phyloP scores from a whole-genome alignment of 192 early-diverging fungal genomes.

The Thamnidium elegans region DNA sequence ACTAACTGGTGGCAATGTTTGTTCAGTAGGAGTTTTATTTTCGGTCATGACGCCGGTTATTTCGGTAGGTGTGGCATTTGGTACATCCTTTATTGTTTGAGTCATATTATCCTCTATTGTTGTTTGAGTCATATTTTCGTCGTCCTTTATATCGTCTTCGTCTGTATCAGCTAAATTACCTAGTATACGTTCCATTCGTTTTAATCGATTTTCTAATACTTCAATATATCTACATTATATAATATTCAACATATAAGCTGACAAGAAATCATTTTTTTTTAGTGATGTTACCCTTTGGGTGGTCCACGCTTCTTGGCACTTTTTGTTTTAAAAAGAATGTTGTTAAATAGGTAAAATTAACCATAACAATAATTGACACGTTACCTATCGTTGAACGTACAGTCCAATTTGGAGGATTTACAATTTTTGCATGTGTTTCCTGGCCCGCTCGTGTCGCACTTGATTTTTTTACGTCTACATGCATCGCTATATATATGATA shows the following conservation, averaged over 20 bases:
- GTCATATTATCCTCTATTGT: no score
- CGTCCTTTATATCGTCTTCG: background rate
- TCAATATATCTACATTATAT: slow-evolving; percentile 30
- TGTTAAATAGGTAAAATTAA: slow-evolving; percentile 18
- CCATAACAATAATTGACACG: slow-evolving; percentile 13
- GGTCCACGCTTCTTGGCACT: slow-evolving; percentile 40
- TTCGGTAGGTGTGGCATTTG: background rate
- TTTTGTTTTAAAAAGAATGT: background rate
- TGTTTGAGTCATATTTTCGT: background rate
- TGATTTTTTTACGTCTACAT: slow-evolving; percentile 37
- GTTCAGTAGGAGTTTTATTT: background rate
- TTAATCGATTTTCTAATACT: slow-evolving; percentile 33
- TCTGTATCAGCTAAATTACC: slow-evolving; percentile 19
- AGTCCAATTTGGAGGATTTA: slow-evolving; percentile 17
- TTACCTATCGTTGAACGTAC: slow-evolving; percentile 35
- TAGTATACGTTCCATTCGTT: slow-evolving; percentile 35
- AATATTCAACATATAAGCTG: no score
- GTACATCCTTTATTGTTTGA: background rate
- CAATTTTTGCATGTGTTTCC: slow-evolving; percentile 30
- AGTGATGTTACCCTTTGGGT: slow-evolving; percentile 30
- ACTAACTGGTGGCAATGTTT: background rate
- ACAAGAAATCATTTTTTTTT: no score
- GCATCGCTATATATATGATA: slow-evolving; percentile 27
- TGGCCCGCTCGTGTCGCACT: slow-evolving; percentile 26
- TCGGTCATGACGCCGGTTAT: background rate